Evolutionary conservation across 345 rosid species (phyloP).

Genomic region (Corymbia maculata): DNA sequence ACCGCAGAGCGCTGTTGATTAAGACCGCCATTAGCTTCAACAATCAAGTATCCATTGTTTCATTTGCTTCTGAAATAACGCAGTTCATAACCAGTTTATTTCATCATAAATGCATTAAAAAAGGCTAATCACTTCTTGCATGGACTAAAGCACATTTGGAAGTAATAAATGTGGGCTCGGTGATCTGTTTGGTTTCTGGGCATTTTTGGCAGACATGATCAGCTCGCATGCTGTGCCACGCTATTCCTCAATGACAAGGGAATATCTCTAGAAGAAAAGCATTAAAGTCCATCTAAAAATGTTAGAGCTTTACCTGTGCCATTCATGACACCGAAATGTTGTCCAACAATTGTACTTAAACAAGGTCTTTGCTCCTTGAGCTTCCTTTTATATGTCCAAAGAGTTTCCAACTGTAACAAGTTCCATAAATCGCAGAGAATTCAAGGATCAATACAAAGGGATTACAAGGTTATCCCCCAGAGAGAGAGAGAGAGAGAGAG

Average conservation of each 20-base stretch:
- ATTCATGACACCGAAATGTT: slow-evolving; percentile 3
- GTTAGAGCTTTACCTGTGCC: slow-evolving; percentile 24
- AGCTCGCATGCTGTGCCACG: not conserved
- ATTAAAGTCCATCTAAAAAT: not conserved
- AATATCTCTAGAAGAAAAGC: not conserved
- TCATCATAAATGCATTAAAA: not conserved
- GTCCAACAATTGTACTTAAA: slow-evolving; percentile 31
- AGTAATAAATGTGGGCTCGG: not conserved
- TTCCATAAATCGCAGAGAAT: not conserved
- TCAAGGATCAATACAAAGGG: not conserved
- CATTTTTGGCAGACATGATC: not conserved
- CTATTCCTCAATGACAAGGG: not conserved
- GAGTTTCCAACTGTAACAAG: slow-evolving; percentile 50
- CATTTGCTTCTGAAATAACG: slow-evolving; percentile 23
- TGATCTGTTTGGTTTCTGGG: not conserved
- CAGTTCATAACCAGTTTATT: not conserved
- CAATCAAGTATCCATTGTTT: slow-evolving; percentile 61
- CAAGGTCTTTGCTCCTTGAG: slow-evolving; percentile 73
- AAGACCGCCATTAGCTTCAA: slow-evolving; percentile 95
- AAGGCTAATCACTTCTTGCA: not conserved
- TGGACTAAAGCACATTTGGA: not conserved
- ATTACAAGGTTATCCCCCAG: not conserved
- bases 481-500: not conserved
- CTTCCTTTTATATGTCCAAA: slow-evolving; percentile 74
- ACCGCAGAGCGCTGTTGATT: slow-evolving; percentile 98